Evolutionary conservation across 2,329 filamentous ascomycete species (phyloP).

Genomic region (Ophiosphaerella narmari): DNA sequence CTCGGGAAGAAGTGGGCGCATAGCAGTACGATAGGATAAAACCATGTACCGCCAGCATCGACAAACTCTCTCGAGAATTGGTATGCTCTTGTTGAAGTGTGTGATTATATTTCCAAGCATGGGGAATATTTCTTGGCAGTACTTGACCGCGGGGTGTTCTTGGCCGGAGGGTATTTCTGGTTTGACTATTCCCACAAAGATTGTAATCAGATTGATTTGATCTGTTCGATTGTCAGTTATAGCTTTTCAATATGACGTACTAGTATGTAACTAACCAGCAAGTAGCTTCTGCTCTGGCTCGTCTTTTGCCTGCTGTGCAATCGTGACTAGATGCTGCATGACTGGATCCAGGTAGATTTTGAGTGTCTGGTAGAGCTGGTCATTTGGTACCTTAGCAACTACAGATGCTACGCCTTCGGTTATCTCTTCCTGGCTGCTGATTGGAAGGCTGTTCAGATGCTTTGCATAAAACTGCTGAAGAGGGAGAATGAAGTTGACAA

Average conservation of each 20-base stretch:
- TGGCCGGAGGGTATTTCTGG: slow-evolving; percentile 72
- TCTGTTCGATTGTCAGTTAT: slow-evolving; percentile 56
- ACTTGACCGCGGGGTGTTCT: slow-evolving; percentile 90
- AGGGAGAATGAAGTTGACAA: slow-evolving; percentile 81
- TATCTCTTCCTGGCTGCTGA: slow-evolving; percentile 89
- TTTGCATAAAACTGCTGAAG: slow-evolving; percentile 92
- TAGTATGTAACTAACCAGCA: slow-evolving; percentile 63
- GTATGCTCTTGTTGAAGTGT: slow-evolving; percentile 82
- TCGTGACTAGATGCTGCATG: slow-evolving; percentile 79
- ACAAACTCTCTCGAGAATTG: slow-evolving; percentile 91
- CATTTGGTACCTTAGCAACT: slow-evolving; percentile 79
- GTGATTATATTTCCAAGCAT: slow-evolving; percentile 84
- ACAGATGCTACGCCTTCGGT: slow-evolving; percentile 95
- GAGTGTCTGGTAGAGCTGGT: slow-evolving; percentile 80
- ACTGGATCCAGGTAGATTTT: slow-evolving; percentile 94
- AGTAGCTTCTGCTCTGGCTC: slow-evolving; percentile 84
- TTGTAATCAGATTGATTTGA: slow-evolving; percentile 87
- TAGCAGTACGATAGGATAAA: slow-evolving; percentile 89
- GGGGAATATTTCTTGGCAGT: slow-evolving; percentile 92
- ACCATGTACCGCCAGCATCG: slow-evolving; percentile 97
- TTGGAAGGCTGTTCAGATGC: slow-evolving; percentile 82
- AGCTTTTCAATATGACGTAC: not conserved
- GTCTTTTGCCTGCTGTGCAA: slow-evolving; percentile 83
- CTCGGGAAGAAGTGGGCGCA: slow-evolving; percentile 79
- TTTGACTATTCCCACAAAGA: slow-evolving; percentile 79